These are phyloP conservation scores for Arxiozyma bovina DNA, from an alignment of 1,139 yeast species.

Conservation along the genomic window DNA sequence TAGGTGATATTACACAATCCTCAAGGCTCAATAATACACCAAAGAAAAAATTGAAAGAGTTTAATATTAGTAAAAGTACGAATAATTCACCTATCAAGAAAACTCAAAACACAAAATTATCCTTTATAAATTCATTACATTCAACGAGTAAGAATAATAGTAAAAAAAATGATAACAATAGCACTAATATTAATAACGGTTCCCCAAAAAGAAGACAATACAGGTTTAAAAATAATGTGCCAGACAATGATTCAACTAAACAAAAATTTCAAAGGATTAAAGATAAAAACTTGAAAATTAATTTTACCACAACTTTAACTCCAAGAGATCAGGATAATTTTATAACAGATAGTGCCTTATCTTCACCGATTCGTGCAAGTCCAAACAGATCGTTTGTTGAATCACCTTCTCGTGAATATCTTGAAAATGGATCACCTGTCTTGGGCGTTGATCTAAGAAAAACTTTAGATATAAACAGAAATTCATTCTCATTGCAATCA, in stretches of 20 bases:
- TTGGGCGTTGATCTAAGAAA: not conserved
- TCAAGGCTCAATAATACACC: constrained; percentile 15
- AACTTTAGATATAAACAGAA: not conserved
- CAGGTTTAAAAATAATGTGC: not conserved
- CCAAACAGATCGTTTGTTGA: not conserved
- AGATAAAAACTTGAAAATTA: constrained; percentile 2
- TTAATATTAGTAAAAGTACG: constrained; percentile 5
- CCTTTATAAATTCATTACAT: constrained; percentile 6
- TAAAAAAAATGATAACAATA: too few relatives aligned
- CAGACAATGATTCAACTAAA: not conserved
- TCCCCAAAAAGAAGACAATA: constrained; percentile 8
- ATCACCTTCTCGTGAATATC: constrained; percentile 4
- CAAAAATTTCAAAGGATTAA: not conserved
- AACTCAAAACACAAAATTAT: constrained; percentile 3
- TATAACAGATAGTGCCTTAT: constrained; percentile 2
- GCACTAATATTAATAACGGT: constrained; percentile 3
- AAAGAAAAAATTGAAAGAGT: constrained; percentile 9
- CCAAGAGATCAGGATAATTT: constrained; percentile 3
- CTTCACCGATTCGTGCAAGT: constrained; percentile 3
- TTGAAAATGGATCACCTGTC: constrained; percentile 2
- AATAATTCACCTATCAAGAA: constrained; percentile 5
- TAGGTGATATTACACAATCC: constrained; percentile 6
- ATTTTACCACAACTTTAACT: constrained; percentile 4
- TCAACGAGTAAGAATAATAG: not conserved
- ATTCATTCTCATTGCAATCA: constrained; percentile 1